A percentile compares a stretch with the other conserved stretches of the same genome.
Conservation (phyloP, 1,284 basidiomycete genomes). For the Tylopilus sp. region DNA sequence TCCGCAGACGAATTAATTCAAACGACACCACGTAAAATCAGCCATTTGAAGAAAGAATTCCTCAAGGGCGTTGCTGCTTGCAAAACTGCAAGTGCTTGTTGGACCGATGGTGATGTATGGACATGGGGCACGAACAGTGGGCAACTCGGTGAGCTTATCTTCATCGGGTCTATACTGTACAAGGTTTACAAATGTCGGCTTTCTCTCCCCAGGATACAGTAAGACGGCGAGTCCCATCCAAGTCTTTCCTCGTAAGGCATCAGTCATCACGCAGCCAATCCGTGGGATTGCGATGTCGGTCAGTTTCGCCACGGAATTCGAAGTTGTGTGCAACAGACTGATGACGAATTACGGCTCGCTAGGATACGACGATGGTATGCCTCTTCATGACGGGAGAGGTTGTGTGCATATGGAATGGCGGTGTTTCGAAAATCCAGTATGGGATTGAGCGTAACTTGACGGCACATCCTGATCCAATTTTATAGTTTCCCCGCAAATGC, state of each 20-base stretch:
- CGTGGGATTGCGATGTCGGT: constrained; percentile 70
- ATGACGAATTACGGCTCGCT: constrained; percentile 4
- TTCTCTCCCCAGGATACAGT: constrained; percentile 58
- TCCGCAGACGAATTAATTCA: constrained; percentile 64
- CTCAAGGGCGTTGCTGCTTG: constrained; percentile 86
- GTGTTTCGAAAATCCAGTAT: constrained; percentile 71
- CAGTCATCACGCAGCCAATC: constrained; percentile 71
- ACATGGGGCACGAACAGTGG: constrained; percentile 97
- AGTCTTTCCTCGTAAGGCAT: constrained; percentile 77
- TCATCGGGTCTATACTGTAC: not conserved
- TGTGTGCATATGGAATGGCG: constrained; percentile 78
- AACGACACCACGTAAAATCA: constrained; percentile 73
- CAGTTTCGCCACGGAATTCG: constrained; percentile 28
- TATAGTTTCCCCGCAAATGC: constrained; percentile 63
- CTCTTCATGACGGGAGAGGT: constrained; percentile 76
- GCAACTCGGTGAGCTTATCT: constrained; percentile 69
- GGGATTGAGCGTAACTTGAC: constrained; percentile 18
- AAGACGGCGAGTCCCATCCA: constrained; percentile 76
- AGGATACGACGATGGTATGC: constrained; percentile 84
- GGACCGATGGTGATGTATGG: constrained; percentile 82
- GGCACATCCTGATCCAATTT: constrained; percentile 13
- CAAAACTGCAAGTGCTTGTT: constrained; percentile 86
- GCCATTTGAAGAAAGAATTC: constrained; percentile 75
- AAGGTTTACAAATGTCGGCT: not conserved
- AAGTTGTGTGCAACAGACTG: constrained; percentile 5